Evolutionary conservation across 306 rosid genomes (phyloP), one percentile per base, ranked within the genome.

Genomic region (Cotoneaster glaucophyllus): DNA sequence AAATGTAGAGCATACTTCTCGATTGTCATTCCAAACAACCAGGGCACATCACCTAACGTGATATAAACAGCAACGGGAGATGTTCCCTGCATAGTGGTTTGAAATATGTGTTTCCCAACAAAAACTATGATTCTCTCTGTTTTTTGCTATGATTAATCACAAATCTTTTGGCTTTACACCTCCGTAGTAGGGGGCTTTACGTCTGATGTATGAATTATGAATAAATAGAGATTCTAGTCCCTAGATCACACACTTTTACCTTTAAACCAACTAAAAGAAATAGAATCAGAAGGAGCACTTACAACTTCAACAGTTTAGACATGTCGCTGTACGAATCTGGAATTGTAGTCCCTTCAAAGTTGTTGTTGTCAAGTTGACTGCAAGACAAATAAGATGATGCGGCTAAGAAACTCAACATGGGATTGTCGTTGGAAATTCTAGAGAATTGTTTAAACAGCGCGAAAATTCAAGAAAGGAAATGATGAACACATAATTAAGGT

Each of bases 331-430:
- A 86, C 25, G 82, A 57, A 71, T 39, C 78, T n/a, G 89, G 89
- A 75, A 86, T 83, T 56, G 58, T 62, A 68, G 76, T 48, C 78
- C 84, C 84, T 41, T 29, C 70, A 64, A 86, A 86, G 70, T 86
- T 72, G 79, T 86, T 86, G 75, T 83, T 86, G 74, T 86, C 85
- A 29, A 86, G 79, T 75, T 86, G 89, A 63, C 89, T 86, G 84
- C 75, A 64, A 85, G 62, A 67, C 58, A 65, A 64, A 62, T 5
- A 22, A 56, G 64, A 29, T 10, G 25, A 32, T 19, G 10, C 13
- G 15, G 21, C n/a, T 43, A 24, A 72, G 57, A 62, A 62, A 69
- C 58, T 63, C 3, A 13, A 54, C 9, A 22, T 6, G 22, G 67
- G 67, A 44, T 61, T 43, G 22, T 10, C 9, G 6, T 7, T 53